A percentile compares a stretch with the other conserved stretches of the same genome.
phyloP scores from a whole-genome alignment of 2,329 filamentous ascomycete genomes.

The Cercospora canescens region DNA sequence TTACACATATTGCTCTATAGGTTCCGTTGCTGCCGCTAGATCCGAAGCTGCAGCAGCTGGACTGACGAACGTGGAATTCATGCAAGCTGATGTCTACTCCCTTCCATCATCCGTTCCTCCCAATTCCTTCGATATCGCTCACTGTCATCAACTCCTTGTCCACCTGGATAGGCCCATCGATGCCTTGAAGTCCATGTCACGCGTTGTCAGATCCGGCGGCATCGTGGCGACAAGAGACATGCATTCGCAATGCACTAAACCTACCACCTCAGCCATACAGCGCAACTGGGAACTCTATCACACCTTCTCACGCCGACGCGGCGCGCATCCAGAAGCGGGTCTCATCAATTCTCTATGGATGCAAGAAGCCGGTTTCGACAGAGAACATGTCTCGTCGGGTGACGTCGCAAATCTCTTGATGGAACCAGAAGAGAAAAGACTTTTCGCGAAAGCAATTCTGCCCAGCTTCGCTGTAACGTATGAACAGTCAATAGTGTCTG shows the following conservation, averaged over 20 bases:
- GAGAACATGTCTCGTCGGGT: constrained; percentile 12
- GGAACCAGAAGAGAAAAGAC: not conserved
- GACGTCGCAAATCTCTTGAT: not conserved
- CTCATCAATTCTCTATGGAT: constrained; percentile 23
- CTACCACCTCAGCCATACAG: constrained; percentile 12
- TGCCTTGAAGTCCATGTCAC: constrained; percentile 54
- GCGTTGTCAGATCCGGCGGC: constrained; percentile 53
- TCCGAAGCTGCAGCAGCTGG: constrained; percentile 2
- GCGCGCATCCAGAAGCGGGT: constrained; percentile 21
- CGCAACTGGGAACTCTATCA: constrained; percentile 16
- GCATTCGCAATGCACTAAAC: not conserved
- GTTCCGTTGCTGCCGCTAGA: constrained; percentile 8
- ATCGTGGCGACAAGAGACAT: constrained; percentile 50
- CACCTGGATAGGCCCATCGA: constrained; percentile 53
- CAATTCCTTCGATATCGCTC: constrained; percentile 56
- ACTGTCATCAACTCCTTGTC: constrained; percentile 58
- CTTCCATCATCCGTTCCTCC: not conserved
- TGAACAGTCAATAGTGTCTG: not conserved
- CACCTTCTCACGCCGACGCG: constrained; percentile 10
- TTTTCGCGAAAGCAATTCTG: not conserved
- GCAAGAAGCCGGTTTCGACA: constrained; percentile 25
- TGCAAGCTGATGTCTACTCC: constrained; percentile 7
- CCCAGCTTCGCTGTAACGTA: not conserved
- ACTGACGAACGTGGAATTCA: constrained; percentile 17
- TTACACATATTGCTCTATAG: not conserved